These are phyloP conservation scores for Hypoxylon sp. DNA, from an alignment of 2,329 filamentous ascomycete genomes.

Conservation along the genomic window DNA sequence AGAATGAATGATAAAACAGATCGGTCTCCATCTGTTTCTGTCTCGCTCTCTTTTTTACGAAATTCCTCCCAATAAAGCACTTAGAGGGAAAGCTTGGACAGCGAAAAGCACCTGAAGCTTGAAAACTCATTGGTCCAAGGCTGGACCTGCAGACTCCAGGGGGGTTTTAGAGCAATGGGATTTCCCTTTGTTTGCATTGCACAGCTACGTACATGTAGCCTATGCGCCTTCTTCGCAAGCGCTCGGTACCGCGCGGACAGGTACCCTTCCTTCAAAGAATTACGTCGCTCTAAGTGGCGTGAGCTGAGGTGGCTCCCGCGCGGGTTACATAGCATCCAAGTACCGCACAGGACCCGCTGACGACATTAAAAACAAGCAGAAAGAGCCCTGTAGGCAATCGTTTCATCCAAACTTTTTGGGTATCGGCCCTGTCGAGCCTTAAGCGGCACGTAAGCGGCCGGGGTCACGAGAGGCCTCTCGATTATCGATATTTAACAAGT, in stretches of 20 bases:
- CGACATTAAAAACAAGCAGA: conserved; percentile 29
- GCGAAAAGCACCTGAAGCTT: conserved; percentile 38
- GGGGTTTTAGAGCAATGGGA: conserved; percentile 28
- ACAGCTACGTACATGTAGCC: conserved; percentile 6
- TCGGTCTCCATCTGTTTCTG: conserved; percentile 42
- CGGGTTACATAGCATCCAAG: conserved; percentile 26
- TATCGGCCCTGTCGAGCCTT: conserved; percentile 40
- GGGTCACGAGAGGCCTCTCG: conserved; percentile 41
- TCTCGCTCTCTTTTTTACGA: conserved; percentile 35
- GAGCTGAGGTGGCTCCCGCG: conserved; percentile 15
- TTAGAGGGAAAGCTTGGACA: conserved; percentile 39
- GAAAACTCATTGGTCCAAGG: conserved; percentile 39
- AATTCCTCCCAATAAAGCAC: conserved; percentile 39
- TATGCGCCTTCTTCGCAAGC: conserved; percentile 18
- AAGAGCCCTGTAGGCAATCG: conserved; percentile 35
- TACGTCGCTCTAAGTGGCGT: conserved; percentile 5
- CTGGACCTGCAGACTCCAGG: conserved; percentile 42
- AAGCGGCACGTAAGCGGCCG: conserved; percentile 24
- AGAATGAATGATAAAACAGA: conserved; percentile 36
- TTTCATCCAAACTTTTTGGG: conserved; percentile 44
- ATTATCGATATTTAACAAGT: conserved; percentile 36
- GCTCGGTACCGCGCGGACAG: conserved; percentile 17
- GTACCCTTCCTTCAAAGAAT: conserved; percentile 20
- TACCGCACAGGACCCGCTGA: conserved; percentile 32
- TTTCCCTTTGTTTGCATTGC: conserved; percentile 27